Evolutionary conservation across 352 stramenopile species (phyloP).

Genomic region (Phytophthora parvispora): DNA sequence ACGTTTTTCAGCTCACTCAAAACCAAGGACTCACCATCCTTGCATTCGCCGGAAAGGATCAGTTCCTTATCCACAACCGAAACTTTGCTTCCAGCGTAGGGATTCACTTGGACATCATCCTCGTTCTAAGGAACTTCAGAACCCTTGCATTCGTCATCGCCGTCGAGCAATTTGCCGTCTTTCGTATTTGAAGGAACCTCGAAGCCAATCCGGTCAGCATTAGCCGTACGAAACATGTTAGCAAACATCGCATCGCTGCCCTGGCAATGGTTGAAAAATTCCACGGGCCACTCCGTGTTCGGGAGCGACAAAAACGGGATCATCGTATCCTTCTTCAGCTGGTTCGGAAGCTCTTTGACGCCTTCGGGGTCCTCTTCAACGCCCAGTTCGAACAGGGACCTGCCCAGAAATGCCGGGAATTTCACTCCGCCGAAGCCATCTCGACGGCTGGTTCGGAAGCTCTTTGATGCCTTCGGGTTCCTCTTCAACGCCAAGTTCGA

Average conservation of each 20-base stretch:
- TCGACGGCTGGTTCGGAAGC: not conserved
- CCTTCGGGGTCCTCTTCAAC: not conserved
- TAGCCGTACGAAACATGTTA: not conserved
- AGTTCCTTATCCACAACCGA: not conserved
- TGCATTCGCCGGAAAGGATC: not conserved
- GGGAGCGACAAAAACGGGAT: not conserved
- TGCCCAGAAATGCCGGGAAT: not conserved
- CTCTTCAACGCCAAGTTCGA: not conserved
- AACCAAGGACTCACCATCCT: not conserved
- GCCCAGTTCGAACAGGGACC: not conserved
- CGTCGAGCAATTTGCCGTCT: too few relatives aligned
- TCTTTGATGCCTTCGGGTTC: not conserved
- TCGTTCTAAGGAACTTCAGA: not conserved
- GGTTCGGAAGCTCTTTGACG: not conserved
- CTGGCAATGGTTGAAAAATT: not conserved
- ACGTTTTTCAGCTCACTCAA: not conserved
- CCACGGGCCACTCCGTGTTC: not conserved
- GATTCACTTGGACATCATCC: not conserved
- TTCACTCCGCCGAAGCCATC: not conserved
- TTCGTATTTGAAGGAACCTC: not conserved
- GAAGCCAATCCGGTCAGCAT: not conserved
- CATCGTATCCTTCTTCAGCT: not conserved
- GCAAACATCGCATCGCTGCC: conserved; percentile 2
- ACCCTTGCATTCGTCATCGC: too few relatives aligned
- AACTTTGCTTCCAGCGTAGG: not conserved